These are phyloP conservation scores for Aspergillus biplanus DNA, from an alignment of 495 filamentous ascomycete species.

Conservation along the genomic window DNA sequence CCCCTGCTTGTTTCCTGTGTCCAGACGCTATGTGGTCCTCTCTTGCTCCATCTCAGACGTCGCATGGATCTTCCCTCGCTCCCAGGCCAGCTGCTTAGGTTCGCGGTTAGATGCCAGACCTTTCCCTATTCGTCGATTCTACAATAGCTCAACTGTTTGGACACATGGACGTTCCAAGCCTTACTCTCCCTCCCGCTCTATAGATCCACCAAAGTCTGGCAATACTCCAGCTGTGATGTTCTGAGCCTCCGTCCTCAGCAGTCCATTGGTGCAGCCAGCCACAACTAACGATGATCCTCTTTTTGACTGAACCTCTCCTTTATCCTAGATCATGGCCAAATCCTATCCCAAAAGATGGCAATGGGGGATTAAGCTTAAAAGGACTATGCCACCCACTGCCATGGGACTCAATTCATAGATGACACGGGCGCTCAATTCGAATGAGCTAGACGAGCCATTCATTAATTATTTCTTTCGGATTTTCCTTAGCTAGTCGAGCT, in stretches of 20 bases:
- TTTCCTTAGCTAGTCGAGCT: slow-evolving; percentile 11
- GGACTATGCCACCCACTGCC: slow-evolving; percentile 30
- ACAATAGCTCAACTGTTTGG: slow-evolving; percentile 14
- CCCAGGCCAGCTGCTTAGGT: slow-evolving; percentile 26
- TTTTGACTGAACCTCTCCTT: slow-evolving; percentile 11
- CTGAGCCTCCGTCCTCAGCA: slow-evolving; percentile 28
- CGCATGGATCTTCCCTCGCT: slow-evolving; percentile 12
- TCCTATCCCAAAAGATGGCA: slow-evolving; percentile 23
- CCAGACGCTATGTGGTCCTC: not conserved
- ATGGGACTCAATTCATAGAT: slow-evolving; percentile 22
- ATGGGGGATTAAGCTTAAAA: slow-evolving; percentile 28
- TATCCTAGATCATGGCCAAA: slow-evolving; percentile 4
- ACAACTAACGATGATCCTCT: slow-evolving; percentile 38
- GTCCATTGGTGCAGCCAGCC: slow-evolving; percentile 38
- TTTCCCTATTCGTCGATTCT: slow-evolving; percentile 16
- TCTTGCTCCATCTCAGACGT: slow-evolving; percentile 16
- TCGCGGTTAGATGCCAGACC: slow-evolving; percentile 20
- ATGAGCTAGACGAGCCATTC: slow-evolving; percentile 13
- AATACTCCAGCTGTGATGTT: slow-evolving; percentile 35
- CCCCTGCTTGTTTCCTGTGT: not conserved
- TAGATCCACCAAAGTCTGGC: slow-evolving; percentile 32
- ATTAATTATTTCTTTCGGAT: slow-evolving; percentile 15
- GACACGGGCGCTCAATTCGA: slow-evolving; percentile 17
- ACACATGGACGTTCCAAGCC: slow-evolving; percentile 24
- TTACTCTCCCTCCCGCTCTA: slow-evolving; percentile 16